phyloP scores from a whole-genome alignment of 257 asterid species.

The Misopates orontium region DNA sequence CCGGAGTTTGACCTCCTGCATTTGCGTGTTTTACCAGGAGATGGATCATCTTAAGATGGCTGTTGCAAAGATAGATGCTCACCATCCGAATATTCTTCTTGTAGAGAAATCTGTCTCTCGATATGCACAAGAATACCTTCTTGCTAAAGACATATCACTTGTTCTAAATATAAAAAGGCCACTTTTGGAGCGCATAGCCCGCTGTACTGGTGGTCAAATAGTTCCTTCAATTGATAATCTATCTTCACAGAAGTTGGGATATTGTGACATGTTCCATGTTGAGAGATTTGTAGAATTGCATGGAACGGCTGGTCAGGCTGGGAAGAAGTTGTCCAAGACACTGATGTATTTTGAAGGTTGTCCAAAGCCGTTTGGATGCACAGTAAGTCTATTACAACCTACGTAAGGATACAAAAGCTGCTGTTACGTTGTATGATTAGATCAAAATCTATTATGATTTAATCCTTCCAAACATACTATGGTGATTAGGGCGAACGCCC shows the following conservation, averaged over 20 bases:
- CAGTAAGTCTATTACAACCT: conserved; percentile 50
- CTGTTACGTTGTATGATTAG: conserved; percentile 10
- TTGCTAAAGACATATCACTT: conserved; percentile 84
- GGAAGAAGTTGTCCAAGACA: conserved; percentile 74
- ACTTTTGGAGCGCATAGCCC: conserved; percentile 90
- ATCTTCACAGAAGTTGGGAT: conserved; percentile 74
- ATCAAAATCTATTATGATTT: conserved; percentile 12
- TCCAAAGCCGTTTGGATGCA: conserved; percentile 95
- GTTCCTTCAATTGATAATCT: conserved; percentile 88
- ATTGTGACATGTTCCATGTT: conserved; percentile 82
- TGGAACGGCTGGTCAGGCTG: conserved; percentile 68
- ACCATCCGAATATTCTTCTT: conserved; percentile 83
- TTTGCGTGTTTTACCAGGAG: conserved; percentile 53
- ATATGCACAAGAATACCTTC: conserved; percentile 93
- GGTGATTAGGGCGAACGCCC: conserved; percentile 3
- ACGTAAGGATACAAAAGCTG: not conserved
- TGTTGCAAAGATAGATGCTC: conserved; percentile 86
- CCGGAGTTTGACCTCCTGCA: conserved; percentile 29
- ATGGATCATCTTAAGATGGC: conserved; percentile 99
- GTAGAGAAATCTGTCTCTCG: conserved; percentile 99
- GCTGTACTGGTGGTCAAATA: conserved; percentile 89
- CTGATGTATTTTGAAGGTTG: conserved; percentile 97
- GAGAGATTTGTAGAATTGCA: conserved; percentile 75
- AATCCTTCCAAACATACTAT: conserved; percentile 1
- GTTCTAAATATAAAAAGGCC: conserved; percentile 86